These are phyloP conservation scores for Herpetomonas muscarum DNA, from an alignment of 208 protist species.

Conservation along the genomic window DNA sequence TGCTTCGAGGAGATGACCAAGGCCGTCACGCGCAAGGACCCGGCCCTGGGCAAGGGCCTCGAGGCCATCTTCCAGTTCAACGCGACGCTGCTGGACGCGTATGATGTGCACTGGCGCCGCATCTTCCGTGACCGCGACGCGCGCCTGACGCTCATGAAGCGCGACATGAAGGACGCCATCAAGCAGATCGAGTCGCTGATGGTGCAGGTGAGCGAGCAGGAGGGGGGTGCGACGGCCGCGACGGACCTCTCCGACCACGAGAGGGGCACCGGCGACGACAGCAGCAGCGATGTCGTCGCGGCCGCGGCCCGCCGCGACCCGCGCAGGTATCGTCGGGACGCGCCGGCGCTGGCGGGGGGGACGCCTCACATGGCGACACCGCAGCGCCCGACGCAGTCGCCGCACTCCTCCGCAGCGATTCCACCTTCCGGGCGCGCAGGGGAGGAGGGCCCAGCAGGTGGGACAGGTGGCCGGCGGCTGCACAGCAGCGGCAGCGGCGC, in stretches of 20 bases:
- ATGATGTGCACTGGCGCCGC: constrained; percentile 63
- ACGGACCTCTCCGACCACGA: not conserved
- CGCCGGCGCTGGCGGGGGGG: no score
- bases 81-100: constrained; percentile 46
- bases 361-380: no score
- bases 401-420: no score
- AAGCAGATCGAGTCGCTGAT: constrained; percentile 65
- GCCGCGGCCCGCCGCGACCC: no score
- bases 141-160: constrained; percentile 42
- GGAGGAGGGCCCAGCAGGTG: not conserved
- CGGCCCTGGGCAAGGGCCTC: constrained; percentile 30
- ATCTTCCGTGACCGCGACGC: constrained; percentile 45
- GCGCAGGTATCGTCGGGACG: no score
- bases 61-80: constrained; percentile 33
- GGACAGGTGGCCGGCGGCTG: not conserved
- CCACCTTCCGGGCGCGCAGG: no score
- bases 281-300: no score
- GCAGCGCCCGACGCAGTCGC: no score
- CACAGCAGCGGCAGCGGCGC: not conserved
- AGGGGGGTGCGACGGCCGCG: not conserved
- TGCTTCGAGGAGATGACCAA: constrained; percentile 50
- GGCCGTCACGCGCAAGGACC: constrained; percentile 27
- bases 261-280: constrained; percentile 23
- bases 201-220: constrained; percentile 19
- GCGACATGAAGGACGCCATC: constrained; percentile 65